These are phyloP conservation scores for Tulasnella sp. DNA, from an alignment of 768 basidiomycete species.

Conservation along the genomic window DNA sequence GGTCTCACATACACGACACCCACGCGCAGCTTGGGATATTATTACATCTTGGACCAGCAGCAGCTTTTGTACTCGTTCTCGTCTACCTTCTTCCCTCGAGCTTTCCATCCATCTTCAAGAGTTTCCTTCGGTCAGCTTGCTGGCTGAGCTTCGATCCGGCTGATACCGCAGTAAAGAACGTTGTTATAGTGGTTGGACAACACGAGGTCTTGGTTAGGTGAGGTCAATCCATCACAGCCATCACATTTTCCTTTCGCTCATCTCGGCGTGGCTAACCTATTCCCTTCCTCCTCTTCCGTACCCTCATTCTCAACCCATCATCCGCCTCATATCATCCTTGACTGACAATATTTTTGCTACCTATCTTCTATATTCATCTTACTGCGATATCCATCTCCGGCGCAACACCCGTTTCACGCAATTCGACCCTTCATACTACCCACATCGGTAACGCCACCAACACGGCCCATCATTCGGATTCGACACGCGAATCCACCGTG, in stretches of 20 bases:
- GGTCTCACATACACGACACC: too few species aligned
- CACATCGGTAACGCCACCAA: too few species aligned
- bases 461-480: too few species aligned
- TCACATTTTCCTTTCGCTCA: not conserved
- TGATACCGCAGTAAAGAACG: not conserved
- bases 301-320: not conserved
- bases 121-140: too few species aligned
- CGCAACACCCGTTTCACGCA: not conserved
- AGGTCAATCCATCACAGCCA: not conserved
- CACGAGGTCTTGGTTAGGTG: slow-evolving; percentile 12
- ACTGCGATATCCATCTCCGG: not conserved
- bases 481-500: not conserved
- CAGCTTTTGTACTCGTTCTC: too few species aligned
- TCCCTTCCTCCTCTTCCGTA: not conserved
- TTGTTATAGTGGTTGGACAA: not conserved
- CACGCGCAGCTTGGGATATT: too few species aligned
- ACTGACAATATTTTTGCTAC: not conserved
- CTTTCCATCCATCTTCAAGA: too few species aligned
- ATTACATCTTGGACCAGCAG: too few species aligned
- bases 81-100: too few species aligned
- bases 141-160: too few species aligned
- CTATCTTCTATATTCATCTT: not conserved
- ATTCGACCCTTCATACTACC: too few species aligned
- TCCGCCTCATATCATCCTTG: not conserved
- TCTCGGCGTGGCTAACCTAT: not conserved